Base-by-base conservation (phyloP, 176 grass and related monocot species). In the Eleusine coracana region DNA sequence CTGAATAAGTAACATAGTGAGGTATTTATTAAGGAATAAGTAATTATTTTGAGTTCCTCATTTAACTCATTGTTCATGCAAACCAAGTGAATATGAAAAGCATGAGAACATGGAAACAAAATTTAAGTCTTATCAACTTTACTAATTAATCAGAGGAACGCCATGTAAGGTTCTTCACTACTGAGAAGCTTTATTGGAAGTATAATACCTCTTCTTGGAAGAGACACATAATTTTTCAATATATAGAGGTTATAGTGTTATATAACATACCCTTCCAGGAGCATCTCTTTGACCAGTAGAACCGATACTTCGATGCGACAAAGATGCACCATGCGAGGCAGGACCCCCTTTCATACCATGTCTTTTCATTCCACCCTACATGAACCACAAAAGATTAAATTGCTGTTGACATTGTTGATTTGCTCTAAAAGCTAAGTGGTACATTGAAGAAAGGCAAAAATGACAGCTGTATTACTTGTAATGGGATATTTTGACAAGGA, bases 271-370 rank as follows among this genome's bases (percentile, higher is more conserved):
- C 96, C 87, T 99, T 75, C 96, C 96, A 81, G 96, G 86, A 85
- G 92, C 83, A 89, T 99, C 93, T 82, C 96, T 93, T 88, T 99
- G 96, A 82, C 96, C 96, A 59, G 96, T 99, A 80, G 96, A 99
- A 27, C 96, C 96, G 0, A 90, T 88, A 68, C 93, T 99, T 27
- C 96, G 90, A 90, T 99, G 96, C 60, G 96, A 94, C 72, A 92
- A 84, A 77, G 96, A 99, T 78, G 96, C 89, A 87, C 96, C 96
- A 86, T 99, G 96, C 10, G 96, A 99, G 44, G 96, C 96, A 69
- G 91, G 91, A 89, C 87, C 86, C 71, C 96, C 96, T 13, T 5
- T 64, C 48, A 96, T 87, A 31, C 71, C 74, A 85, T 94, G 89
- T 75, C 89, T 92, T 86, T 96, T 99, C 97, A 99, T 99, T 18